Percentiles rank a stretch among this genome's conserved stretches.
phyloP scores from a whole-genome alignment of 192 early-diverging fungal species.

The Podila epigama region DNA sequence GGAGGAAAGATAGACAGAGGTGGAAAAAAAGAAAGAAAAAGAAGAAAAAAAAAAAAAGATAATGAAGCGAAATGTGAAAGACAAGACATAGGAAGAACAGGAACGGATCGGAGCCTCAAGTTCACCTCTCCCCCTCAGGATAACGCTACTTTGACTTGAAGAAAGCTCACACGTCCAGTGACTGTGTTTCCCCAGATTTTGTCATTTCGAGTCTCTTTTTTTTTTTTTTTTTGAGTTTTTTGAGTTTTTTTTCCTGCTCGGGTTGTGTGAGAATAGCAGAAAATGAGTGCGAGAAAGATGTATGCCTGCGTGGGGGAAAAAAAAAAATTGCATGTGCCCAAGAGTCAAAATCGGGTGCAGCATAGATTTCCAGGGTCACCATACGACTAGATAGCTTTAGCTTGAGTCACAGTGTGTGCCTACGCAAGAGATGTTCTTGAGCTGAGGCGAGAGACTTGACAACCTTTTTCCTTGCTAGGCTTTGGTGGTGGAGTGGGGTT shows the following conservation, averaged over 20 bases:
- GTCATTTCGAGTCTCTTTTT: not conserved
- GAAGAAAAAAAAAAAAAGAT: conserved; percentile 4
- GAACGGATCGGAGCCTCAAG: not conserved
- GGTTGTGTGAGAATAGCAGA: not conserved
- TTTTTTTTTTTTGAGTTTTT: no score
- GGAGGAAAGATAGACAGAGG: not conserved
- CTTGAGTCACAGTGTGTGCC: no score
- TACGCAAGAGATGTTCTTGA: no score
- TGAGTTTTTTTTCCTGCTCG: no score
- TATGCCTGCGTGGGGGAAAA: no score
- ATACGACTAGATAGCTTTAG: no score
- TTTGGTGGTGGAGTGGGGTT: no score
- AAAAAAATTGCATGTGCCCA: no score
- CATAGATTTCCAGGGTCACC: no score
- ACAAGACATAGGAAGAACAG: not conserved
- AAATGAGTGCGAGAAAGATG: not conserved
- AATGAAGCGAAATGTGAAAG: not conserved
- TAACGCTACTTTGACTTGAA: not conserved
- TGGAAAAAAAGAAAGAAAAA: not conserved
- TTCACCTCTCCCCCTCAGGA: not conserved
- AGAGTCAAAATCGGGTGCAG: no score
- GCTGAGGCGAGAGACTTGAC: no score
- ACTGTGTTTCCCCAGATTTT: conserved; percentile 1
- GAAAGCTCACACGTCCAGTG: not conserved
- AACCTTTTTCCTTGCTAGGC: no score